phyloP scores from a whole-genome alignment of 2,329 filamentous ascomycete species.

The Fusarium clavum region DNA sequence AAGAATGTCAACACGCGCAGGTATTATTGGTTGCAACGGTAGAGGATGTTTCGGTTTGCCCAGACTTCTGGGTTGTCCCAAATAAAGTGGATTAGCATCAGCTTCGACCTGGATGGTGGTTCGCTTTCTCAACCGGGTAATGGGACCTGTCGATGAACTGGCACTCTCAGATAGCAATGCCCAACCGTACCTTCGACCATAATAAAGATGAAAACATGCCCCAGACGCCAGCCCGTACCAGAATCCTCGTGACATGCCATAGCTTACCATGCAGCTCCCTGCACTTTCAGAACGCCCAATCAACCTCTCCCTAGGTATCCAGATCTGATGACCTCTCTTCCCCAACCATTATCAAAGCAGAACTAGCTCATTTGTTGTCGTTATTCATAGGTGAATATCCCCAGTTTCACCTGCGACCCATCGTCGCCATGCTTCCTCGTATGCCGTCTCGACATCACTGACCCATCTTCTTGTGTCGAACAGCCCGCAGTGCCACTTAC shows the following conservation, averaged over 20 bases:
- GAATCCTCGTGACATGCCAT: conserved; percentile 5
- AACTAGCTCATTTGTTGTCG: neutral
- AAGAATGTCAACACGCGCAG: neutral
- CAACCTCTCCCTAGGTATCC: conserved; percentile 4
- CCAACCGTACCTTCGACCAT: neutral
- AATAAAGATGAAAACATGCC: conserved; percentile 17
- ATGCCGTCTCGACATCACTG: conserved; percentile 85
- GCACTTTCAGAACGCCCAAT: conserved; percentile 9
- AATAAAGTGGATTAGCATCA: conserved; percentile 16
- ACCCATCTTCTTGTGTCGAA: conserved; percentile 97
- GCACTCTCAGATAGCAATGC: conserved; percentile 7
- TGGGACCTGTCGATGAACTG: conserved; percentile 10
- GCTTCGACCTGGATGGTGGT: neutral
- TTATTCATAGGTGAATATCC: conserved; percentile 81
- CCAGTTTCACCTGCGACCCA: conserved; percentile 91
- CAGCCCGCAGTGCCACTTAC: conserved; percentile 85
- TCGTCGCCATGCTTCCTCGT: conserved; percentile 85
- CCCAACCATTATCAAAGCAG: neutral
- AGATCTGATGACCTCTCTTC: neutral
- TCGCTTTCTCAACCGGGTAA: conserved; percentile 2
- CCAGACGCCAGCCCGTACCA: conserved; percentile 24
- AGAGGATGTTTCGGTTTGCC: conserved; percentile 7
- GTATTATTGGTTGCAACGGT: conserved; percentile 1
- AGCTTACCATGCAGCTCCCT: conserved; percentile 17
- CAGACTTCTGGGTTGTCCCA: conserved; percentile 7